Evolutionary conservation across 495 filamentous ascomycete species (phyloP).

Genomic region (Lophiostoma macrostomum): DNA sequence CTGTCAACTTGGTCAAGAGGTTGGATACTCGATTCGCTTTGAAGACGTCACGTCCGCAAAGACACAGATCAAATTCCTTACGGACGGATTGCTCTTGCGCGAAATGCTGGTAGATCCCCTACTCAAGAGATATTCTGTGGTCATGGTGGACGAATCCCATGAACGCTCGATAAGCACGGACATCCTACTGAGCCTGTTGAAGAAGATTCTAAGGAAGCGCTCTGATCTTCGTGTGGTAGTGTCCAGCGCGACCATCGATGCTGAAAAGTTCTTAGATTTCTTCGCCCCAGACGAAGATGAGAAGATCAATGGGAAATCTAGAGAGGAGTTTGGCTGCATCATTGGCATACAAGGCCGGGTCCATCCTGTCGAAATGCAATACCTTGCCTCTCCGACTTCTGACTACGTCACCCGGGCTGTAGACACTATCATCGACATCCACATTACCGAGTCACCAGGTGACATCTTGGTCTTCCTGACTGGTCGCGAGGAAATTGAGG

Average conservation of each 20-base stretch:
- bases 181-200: slow-evolving; percentile 86
- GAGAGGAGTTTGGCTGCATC: slow-evolving; percentile 59
- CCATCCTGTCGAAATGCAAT: slow-evolving; percentile 88
- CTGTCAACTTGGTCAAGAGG: slow-evolving; percentile 86
- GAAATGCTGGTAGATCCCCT: slow-evolving; percentile 93
- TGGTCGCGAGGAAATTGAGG: slow-evolving; percentile 45
- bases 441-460: slow-evolving; percentile 77
- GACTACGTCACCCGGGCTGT: slow-evolving; percentile 87
- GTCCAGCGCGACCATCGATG: slow-evolving; percentile 91
- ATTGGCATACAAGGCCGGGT: slow-evolving; percentile 88
- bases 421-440: slow-evolving; percentile 89
- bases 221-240: slow-evolving; percentile 84
- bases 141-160: slow-evolving; percentile 99
- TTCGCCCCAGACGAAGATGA: slow-evolving; percentile 59
- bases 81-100: slow-evolving; percentile 89
- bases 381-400: slow-evolving; percentile 74
- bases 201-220: slow-evolving; percentile 83
- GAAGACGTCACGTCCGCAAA: slow-evolving; percentile 87
- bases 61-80: slow-evolving; percentile 93
- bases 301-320: slow-evolving; percentile 38
- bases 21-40: slow-evolving; percentile 95
- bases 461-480: slow-evolving; percentile 67
- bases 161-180: slow-evolving; percentile 94
- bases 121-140: slow-evolving; percentile 87
- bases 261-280: slow-evolving; percentile 81